Evolutionary conservation across 495 filamentous ascomycete species (phyloP).

Genomic region (Aspergillus panamensis): DNA sequence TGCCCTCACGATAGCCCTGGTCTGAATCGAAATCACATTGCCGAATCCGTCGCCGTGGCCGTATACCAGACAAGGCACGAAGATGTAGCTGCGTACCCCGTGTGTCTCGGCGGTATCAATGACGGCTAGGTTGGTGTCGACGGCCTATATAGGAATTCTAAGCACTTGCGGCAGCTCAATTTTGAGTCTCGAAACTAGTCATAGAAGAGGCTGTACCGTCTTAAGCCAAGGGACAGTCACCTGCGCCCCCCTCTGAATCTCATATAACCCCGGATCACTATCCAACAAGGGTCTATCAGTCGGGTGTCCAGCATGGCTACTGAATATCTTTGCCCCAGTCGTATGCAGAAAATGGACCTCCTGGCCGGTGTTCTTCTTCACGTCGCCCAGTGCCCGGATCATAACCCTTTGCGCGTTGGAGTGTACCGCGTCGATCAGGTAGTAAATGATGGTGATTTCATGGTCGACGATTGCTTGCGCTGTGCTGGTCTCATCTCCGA

Average conservation of each 20-base stretch:
- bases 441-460: slow-evolving; percentile 44
- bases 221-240: slow-evolving; percentile 4
- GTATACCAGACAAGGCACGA: slow-evolving; percentile 46
- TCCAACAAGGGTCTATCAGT: slow-evolving; percentile 38
- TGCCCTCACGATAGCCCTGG: slow-evolving; percentile 42
- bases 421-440: slow-evolving; percentile 33
- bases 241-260: slow-evolving; percentile 33
- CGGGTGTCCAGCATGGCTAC: slow-evolving; percentile 27
- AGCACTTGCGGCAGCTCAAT: slow-evolving; percentile 5
- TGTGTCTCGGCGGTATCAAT: slow-evolving; percentile 36
- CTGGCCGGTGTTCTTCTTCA: slow-evolving; percentile 35
- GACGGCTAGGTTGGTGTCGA: slow-evolving; percentile 32
- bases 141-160: slow-evolving; percentile 21
- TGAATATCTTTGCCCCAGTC: slow-evolving; percentile 36
- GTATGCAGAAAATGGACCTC: slow-evolving; percentile 46
- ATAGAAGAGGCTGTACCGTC: background rate
- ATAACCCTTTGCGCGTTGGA: slow-evolving; percentile 26
- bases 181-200: background rate
- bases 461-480: slow-evolving; percentile 34
- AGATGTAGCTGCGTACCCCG: slow-evolving; percentile 46
- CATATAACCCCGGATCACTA: slow-evolving; percentile 39
- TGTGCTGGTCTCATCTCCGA: slow-evolving; percentile 28
- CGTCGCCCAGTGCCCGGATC: slow-evolving; percentile 41
- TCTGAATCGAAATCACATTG: slow-evolving; percentile 49
- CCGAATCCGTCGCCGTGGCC: slow-evolving; percentile 46